phyloP scores from a whole-genome alignment of 495 filamentous ascomycete genomes.

The Amniculicola lignicola region DNA sequence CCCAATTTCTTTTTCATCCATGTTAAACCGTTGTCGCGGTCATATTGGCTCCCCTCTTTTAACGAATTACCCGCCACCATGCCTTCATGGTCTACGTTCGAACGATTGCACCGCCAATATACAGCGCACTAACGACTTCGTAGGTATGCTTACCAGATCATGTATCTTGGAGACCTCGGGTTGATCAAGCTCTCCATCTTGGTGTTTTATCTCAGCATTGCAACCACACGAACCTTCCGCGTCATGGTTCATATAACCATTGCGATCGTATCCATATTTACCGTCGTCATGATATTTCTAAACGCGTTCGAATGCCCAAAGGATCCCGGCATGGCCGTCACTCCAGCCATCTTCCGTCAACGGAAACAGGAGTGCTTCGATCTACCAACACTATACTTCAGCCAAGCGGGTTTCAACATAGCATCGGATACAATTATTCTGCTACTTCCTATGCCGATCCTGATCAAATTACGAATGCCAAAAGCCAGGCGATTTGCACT shows the following conservation, averaged over 20 bases:
- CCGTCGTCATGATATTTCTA: conserved; percentile 41
- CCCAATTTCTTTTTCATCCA: too few species aligned
- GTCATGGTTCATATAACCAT: conserved; percentile 38
- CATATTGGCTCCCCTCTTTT: too few species aligned
- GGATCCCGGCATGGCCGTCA: conserved; percentile 47
- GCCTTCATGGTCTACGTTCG: neutral
- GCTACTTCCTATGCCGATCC: conserved; percentile 26
- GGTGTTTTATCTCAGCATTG: conserved; percentile 47
- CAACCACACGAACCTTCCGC: conserved; percentile 14
- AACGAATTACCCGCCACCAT: neutral
- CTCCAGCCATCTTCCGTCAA: conserved; percentile 34
- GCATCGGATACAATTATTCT: conserved; percentile 28
- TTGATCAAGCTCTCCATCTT: conserved; percentile 51
- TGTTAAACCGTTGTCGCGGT: too few species aligned
- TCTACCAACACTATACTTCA: conserved; percentile 14
- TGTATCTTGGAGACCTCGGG: conserved; percentile 43
- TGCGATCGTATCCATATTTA: conserved; percentile 37
- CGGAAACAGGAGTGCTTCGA: conserved; percentile 26
- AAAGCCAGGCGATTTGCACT: conserved; percentile 15
- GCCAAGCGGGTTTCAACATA: conserved; percentile 31
- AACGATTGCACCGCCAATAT: too few species aligned
- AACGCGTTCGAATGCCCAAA: conserved; percentile 40
- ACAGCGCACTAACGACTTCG: too few species aligned
- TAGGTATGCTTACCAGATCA: conserved; percentile 37
- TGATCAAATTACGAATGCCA: conserved; percentile 22